Percentiles rank a stretch among this genome's conserved stretches.
phyloP scores from a whole-genome alignment of 768 basidiomycete species.

The Trametes coccinea region DNA sequence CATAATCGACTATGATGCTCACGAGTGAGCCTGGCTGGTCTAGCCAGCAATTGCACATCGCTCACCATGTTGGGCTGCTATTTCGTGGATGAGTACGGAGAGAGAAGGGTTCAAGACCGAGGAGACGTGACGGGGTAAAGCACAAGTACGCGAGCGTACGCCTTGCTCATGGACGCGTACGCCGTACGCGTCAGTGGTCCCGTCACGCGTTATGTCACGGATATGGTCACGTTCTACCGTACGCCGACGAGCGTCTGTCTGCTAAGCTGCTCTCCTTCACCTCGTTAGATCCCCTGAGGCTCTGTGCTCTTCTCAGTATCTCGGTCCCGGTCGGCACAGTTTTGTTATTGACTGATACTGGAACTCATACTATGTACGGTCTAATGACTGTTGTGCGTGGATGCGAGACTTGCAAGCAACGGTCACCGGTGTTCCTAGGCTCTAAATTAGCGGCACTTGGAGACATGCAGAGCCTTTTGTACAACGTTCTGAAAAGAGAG shows the following conservation, averaged over 20 bases:
- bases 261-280: too few relatives aligned
- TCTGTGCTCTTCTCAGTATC: too few relatives aligned
- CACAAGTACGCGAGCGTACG: not conserved
- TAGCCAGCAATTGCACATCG: not conserved
- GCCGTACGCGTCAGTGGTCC: slow-evolving; percentile 13
- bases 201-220: slow-evolving; percentile 7
- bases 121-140: not conserved
- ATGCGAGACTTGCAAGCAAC: too few relatives aligned
- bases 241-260: not conserved
- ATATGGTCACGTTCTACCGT: not conserved
- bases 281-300: too few relatives aligned
- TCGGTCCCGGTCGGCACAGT: too few relatives aligned
- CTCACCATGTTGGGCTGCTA: slow-evolving; percentile 30
- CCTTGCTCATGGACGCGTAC: slow-evolving; percentile 6
- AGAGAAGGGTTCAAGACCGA: not conserved
- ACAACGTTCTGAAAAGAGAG: too few relatives aligned
- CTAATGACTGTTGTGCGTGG: too few relatives aligned
- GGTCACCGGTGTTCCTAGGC: too few relatives aligned
- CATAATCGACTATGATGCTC: slow-evolving; percentile 71
- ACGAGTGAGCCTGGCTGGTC: slow-evolving; percentile 16
- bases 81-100: not conserved
- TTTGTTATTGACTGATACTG: too few relatives aligned
- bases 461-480: too few relatives aligned
- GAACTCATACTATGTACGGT: too few relatives aligned
- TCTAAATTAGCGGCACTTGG: too few relatives aligned